phyloP scores from a whole-genome alignment of 2,329 filamentous ascomycete genomes.

The Scleromitrula shiraiana region DNA sequence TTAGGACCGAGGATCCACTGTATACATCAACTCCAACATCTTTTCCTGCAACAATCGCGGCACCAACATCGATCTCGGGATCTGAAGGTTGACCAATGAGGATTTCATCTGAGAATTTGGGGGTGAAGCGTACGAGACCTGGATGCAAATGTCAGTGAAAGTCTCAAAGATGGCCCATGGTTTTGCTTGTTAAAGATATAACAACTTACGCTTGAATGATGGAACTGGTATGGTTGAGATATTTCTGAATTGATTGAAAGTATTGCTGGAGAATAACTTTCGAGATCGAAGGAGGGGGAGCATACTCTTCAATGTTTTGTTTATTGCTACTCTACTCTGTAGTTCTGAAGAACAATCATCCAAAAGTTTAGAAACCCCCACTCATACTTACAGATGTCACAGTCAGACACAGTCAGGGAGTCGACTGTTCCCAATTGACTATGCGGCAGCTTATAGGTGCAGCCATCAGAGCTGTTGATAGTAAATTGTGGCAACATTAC shows the following conservation, averaged over 20 bases:
- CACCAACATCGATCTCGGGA: conserved; percentile 45
- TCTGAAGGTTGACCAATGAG: conserved; percentile 48
- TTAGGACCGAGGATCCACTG: conserved; percentile 49
- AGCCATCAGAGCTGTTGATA: background rate
- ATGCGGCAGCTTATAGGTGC: too few species aligned
- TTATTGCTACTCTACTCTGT: background rate
- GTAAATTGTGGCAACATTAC: background rate
- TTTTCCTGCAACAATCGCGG: conserved; percentile 46
- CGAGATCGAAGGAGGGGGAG: background rate
- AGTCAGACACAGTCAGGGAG: too few species aligned
- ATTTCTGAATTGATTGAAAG: background rate
- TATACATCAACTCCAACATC: conserved; percentile 50
- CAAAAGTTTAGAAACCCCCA: background rate
- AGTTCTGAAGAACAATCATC: background rate
- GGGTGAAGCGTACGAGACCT: conserved; percentile 54
- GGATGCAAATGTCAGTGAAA: background rate
- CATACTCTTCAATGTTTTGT: background rate
- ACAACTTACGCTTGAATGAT: conserved; percentile 20
- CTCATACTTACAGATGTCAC: too few species aligned
- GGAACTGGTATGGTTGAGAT: conserved; percentile 8
- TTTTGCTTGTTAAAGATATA: too few species aligned
- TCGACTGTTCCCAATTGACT: too few species aligned
- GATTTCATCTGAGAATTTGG: conserved; percentile 42
- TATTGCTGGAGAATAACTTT: background rate
- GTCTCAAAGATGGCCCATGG: background rate